These are phyloP conservation scores for Acanthamoeba lenticulata DNA, from an alignment of 208 protist genomes.

Conservation along the genomic window DNA sequence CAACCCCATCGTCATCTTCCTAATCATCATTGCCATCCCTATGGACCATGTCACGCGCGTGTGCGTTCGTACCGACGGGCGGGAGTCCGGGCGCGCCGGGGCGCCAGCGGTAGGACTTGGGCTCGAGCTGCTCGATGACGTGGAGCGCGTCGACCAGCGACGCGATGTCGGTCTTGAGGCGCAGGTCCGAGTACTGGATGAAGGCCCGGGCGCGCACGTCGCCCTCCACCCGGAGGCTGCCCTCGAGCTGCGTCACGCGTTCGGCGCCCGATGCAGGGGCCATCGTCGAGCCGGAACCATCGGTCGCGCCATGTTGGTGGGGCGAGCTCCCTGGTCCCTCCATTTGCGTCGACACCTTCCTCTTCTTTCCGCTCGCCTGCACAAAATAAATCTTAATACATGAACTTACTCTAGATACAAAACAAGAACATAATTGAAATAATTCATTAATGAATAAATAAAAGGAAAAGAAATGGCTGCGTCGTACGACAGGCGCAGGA, in stretches of 20 bases:
- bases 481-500: not conserved
- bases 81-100: not conserved
- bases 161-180: conserved; percentile 52
- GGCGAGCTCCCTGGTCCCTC: not conserved
- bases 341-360: not conserved
- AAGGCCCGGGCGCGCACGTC: conserved; percentile 42
- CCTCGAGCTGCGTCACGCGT: not conserved
- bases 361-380: not conserved
- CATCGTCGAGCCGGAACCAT: not conserved
- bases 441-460: too few relatives aligned
- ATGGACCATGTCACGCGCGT: not conserved
- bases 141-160: conserved; percentile 51
- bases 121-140: conserved; percentile 48
- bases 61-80: not conserved
- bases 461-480: too few relatives aligned
- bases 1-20: too few relatives aligned
- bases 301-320: too few relatives aligned
- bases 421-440: too few relatives aligned
- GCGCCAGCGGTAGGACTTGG: conserved; percentile 61
- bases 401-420: too few relatives aligned
- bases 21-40: too few relatives aligned
- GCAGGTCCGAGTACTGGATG: conserved; percentile 65
- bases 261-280: not conserved
- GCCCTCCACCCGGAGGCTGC: conserved; percentile 56
- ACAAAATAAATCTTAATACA: too few relatives aligned